Evolutionary conservation across 257 asterid species (phyloP).

Genomic region (Solanum pinnatisectum): DNA sequence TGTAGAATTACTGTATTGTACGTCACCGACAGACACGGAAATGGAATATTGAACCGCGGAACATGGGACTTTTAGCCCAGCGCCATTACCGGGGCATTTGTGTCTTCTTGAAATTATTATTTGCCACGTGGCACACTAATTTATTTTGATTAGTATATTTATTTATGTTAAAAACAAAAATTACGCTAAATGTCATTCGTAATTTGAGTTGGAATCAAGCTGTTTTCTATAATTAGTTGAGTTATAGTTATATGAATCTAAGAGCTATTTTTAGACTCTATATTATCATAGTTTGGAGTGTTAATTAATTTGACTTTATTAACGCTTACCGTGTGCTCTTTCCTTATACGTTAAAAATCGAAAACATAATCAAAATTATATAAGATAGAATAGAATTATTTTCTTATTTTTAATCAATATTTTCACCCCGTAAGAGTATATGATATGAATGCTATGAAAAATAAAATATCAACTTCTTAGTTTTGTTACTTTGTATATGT

Average conservation of each 20-base stretch:
- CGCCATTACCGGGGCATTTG: background rate
- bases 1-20: background rate
- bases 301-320: background rate
- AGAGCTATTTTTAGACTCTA: background rate
- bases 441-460: background rate
- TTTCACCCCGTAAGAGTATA: background rate
- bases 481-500: no score
- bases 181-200: background rate
- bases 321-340: background rate
- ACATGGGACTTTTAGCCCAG: background rate
- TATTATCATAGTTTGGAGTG: background rate
- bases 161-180: background rate
- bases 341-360: background rate
- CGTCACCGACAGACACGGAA: conserved; percentile 17
- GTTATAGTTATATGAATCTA: background rate
- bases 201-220: background rate
- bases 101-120: background rate
- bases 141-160: background rate
- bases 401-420: background rate
- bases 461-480: background rate
- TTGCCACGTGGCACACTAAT: background rate
- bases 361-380: background rate
- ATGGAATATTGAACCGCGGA: background rate
- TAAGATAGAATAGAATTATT: background rate
- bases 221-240: background rate